Conservation (phyloP, 2,329 filamentous ascomycete species). For the Amylocarpus encephaloides region DNA sequence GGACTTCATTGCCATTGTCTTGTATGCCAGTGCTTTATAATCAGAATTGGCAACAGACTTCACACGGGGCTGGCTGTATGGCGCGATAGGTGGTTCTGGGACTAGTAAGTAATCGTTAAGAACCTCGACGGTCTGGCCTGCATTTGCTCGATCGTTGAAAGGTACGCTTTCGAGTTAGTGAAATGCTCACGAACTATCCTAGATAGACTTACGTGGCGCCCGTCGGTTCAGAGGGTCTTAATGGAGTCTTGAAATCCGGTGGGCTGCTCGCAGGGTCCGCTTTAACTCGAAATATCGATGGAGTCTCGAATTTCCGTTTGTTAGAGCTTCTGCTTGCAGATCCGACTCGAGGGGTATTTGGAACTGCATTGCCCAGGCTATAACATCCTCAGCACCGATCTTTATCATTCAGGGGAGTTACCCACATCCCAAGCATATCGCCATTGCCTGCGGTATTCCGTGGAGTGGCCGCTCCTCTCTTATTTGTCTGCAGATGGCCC, state of each 20-base stretch:
- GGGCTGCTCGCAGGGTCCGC: constrained; percentile 40
- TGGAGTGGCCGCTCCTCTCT: constrained; percentile 55
- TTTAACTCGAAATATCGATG: constrained; percentile 42
- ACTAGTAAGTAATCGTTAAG: constrained; percentile 69
- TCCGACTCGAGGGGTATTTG: constrained; percentile 47
- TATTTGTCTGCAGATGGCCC: constrained; percentile 58
- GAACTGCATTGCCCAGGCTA: constrained; percentile 62
- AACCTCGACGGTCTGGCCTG: constrained; percentile 76
- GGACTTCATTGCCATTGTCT: constrained; percentile 89
- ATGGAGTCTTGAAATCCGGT: constrained; percentile 39
- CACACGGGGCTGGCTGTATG: constrained; percentile 69
- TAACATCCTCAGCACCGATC: constrained; percentile 20
- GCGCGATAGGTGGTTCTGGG: constrained; percentile 63
- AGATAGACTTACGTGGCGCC: constrained; percentile 19
- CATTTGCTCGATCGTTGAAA: constrained; percentile 71
- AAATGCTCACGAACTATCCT: not conserved
- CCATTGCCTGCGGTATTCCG: constrained; percentile 48
- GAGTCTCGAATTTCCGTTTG: constrained; percentile 38
- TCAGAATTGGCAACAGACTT: constrained; percentile 83
- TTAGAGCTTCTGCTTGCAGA: constrained; percentile 20
- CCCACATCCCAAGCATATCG: constrained; percentile 80
- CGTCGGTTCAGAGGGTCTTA: constrained; percentile 20
- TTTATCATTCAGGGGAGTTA: not conserved
- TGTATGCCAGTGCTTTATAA: constrained; percentile 84
- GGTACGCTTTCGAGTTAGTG: constrained; percentile 39